Conservation (phyloP, 805 yeast species). For the Saturnispora galanensis region DNA sequence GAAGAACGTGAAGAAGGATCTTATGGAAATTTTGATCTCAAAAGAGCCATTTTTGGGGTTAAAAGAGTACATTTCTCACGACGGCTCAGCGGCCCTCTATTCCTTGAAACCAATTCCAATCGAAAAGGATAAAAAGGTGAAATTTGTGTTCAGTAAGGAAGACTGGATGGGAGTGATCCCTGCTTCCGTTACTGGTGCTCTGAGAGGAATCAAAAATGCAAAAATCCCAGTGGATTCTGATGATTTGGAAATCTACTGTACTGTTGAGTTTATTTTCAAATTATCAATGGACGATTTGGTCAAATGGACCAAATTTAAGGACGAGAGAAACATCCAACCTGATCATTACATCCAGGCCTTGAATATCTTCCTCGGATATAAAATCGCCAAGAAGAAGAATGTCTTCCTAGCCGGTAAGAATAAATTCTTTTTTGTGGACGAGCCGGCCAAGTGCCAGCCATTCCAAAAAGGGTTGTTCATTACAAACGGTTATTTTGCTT, state of each 20-base stretch:
- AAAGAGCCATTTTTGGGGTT: constrained; percentile 14
- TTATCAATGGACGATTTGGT: constrained; percentile 17
- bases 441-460: constrained; percentile 18
- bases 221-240: constrained; percentile 3
- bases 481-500: constrained; percentile 24
- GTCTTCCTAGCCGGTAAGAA: constrained; percentile 18
- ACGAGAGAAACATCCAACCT: constrained; percentile 16
- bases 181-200: constrained; percentile 10
- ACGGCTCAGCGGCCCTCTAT: constrained; percentile 17
- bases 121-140: constrained; percentile 14
- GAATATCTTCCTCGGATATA: constrained; percentile 17
- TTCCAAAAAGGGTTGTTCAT: constrained; percentile 22
- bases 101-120: constrained; percentile 15
- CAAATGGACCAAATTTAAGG: constrained; percentile 14
- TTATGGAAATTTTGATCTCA: constrained; percentile 15
- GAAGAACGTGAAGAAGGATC: constrained; percentile 14
- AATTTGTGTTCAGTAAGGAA: constrained; percentile 14
- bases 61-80: constrained; percentile 16
- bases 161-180: constrained; percentile 17
- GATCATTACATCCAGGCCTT: constrained; percentile 18
- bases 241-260: constrained; percentile 13
- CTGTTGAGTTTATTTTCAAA: constrained; percentile 17
- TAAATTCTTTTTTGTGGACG: constrained; percentile 18
- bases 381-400: constrained; percentile 16
- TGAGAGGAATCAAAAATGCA: constrained; percentile 8